phyloP scores from a whole-genome alignment of 495 filamentous ascomycete genomes.

The Penicillium paradoxum region DNA sequence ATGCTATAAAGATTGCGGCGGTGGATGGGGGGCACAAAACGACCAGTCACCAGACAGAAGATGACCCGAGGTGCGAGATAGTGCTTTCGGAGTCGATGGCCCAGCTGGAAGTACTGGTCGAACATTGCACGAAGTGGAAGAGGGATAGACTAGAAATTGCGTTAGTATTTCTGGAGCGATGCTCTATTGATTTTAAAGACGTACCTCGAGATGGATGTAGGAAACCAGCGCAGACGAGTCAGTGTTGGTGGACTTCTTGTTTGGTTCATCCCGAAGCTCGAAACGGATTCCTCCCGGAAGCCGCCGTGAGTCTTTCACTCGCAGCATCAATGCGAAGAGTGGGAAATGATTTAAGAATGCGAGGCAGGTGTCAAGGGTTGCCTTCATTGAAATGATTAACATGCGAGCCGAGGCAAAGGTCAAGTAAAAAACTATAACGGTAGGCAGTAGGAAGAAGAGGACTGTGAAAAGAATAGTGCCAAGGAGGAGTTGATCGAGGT shows the following conservation, averaged over 20 bases:
- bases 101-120: slow-evolving; percentile 93
- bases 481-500: slow-evolving; percentile 93
- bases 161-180: slow-evolving; percentile 8
- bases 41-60: slow-evolving; percentile 80
- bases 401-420: slow-evolving; percentile 93
- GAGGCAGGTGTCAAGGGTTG: slow-evolving; percentile 78
- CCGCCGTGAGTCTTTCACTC: slow-evolving; percentile 86
- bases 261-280: slow-evolving; percentile 63
- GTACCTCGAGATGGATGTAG: slow-evolving; percentile 76
- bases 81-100: slow-evolving; percentile 86
- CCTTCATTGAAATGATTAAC: slow-evolving; percentile 90
- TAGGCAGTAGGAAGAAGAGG: slow-evolving; percentile 91
- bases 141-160: slow-evolving; percentile 64
- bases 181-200: slow-evolving; percentile 1
- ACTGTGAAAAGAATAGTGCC: slow-evolving; percentile 96
- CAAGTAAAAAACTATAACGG: slow-evolving; percentile 91
- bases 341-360: slow-evolving; percentile 98
- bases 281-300: slow-evolving; percentile 92
- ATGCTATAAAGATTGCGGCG: slow-evolving; percentile 91
- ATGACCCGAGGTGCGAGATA: slow-evolving; percentile 87
- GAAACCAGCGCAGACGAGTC: slow-evolving; percentile 49
- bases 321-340: slow-evolving; percentile 93
- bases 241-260: slow-evolving; percentile 18
- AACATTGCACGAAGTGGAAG: slow-evolving; percentile 90
- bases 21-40: slow-evolving; percentile 87